These are phyloP conservation scores for Alternaria ventricosa DNA, from an alignment of 2,329 filamentous ascomycete species.

Conservation along the genomic window DNA sequence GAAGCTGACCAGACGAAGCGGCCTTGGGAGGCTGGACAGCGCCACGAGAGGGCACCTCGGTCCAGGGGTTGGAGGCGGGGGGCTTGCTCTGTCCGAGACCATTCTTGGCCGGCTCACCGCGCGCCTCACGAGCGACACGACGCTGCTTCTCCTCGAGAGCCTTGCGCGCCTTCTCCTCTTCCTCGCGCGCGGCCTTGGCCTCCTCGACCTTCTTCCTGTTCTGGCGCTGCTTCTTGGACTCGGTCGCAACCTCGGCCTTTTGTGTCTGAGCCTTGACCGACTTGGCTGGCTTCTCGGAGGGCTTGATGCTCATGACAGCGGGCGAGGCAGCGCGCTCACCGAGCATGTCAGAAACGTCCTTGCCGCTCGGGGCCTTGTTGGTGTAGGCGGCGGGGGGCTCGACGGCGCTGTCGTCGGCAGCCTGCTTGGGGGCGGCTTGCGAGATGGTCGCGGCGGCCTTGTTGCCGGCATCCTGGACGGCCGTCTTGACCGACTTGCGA, in stretches of 20 bases:
- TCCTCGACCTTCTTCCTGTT: slow-evolving; percentile 88
- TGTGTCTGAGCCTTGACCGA: slow-evolving; percentile 68
- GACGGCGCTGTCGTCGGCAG: slow-evolving; percentile 72
- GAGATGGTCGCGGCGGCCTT: slow-evolving; percentile 43
- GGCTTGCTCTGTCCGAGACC: slow-evolving; percentile 62
- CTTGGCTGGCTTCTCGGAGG: slow-evolving; percentile 65
- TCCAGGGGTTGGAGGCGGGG: slow-evolving; percentile 63
- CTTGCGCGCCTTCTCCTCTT: slow-evolving; percentile 80
- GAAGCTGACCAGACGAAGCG: slow-evolving; percentile 43
- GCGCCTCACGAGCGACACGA: slow-evolving; percentile 78
- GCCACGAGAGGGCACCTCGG: slow-evolving; percentile 40
- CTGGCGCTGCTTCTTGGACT: slow-evolving; percentile 96
- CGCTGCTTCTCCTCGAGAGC: slow-evolving; percentile 80
- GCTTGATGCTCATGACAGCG: slow-evolving; percentile 79
- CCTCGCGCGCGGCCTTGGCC: slow-evolving; percentile 75
- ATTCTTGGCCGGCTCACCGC: slow-evolving; percentile 83
- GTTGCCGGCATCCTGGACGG: slow-evolving; percentile 41
- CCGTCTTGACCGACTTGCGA: slow-evolving; percentile 44
- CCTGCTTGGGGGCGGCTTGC: slow-evolving; percentile 68
- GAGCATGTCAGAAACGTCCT: slow-evolving; percentile 89
- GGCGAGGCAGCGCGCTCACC: slow-evolving; percentile 73
- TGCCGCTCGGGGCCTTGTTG: slow-evolving; percentile 60
- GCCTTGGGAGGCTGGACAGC: slow-evolving; percentile 31
- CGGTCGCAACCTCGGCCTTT: slow-evolving; percentile 60
- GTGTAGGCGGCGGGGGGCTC: slow-evolving; percentile 66